Conservation (phyloP, 768 basidiomycete species). For the Macrocybe gigantea region DNA sequence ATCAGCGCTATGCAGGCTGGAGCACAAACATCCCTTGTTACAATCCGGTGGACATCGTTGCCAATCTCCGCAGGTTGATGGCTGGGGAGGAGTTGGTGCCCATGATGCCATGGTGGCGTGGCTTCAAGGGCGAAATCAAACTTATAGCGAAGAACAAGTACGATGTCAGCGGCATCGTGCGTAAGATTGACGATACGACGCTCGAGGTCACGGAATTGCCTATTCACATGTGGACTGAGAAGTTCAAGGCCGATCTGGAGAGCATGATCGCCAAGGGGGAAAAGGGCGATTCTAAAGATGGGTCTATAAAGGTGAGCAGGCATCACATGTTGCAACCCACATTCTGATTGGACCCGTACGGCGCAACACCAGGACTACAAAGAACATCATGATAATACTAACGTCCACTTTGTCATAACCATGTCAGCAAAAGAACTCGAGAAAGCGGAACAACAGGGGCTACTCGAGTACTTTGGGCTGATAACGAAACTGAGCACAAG, state of each 20-base stretch:
- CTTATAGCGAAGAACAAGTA: constrained; percentile 80
- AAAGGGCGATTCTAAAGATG: constrained; percentile 38
- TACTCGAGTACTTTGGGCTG: constrained; percentile 90
- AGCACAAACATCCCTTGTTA: constrained; percentile 89
- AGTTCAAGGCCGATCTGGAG: constrained; percentile 90
- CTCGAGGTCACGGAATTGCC: constrained; percentile 95
- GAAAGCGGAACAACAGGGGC: constrained; percentile 85
- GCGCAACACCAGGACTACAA: constrained; percentile 74
- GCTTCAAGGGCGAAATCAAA: constrained; percentile 87
- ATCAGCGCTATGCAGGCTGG: constrained; percentile 64
- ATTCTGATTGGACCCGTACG: background rate
- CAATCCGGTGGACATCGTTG: constrained; percentile 88
- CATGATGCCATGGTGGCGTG: constrained; percentile 98
- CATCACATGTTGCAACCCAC: background rate
- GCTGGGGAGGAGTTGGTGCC: constrained; percentile 72
- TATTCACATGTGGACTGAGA: constrained; percentile 91
- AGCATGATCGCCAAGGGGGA: constrained; percentile 80
- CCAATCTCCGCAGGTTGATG: constrained; percentile 85
- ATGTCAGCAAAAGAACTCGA: constrained; percentile 78
- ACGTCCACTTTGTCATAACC: constrained; percentile 82
- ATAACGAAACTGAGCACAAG: constrained; percentile 77
- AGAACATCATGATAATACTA: constrained; percentile 91
- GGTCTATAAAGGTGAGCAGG: constrained; percentile 65
- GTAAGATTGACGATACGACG: constrained; percentile 80
- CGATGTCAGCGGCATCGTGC: constrained; percentile 67